Percentiles rank a stretch among this genome's conserved stretches.
These are phyloP conservation scores for Tulasnella sp. DNA, from an alignment of 768 basidiomycete species.

Conservation along the genomic window DNA sequence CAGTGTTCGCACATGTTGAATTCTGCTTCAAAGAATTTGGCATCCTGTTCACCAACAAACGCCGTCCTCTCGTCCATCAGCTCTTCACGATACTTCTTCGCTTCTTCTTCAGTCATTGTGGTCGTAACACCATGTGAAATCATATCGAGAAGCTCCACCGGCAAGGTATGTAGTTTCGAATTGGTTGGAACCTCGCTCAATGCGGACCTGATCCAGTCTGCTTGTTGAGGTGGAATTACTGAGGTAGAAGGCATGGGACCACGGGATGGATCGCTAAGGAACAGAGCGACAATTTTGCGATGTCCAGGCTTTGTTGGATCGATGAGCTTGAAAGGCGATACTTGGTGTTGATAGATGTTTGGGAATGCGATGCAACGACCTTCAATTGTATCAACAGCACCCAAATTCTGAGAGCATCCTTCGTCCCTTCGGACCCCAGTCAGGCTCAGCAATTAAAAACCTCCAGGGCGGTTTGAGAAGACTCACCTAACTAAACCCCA, in stretches of 20 bases:
- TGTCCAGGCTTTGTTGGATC: slow-evolving; percentile 34
- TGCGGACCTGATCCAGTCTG: not conserved
- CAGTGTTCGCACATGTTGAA: slow-evolving; percentile 6
- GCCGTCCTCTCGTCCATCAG: slow-evolving; percentile 8
- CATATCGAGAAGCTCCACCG: slow-evolving; percentile 6
- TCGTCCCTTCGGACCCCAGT: too few species aligned
- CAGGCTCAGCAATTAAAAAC: too few species aligned
- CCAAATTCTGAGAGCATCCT: slow-evolving; percentile 39
- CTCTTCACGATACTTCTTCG: slow-evolving; percentile 1
- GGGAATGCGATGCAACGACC: slow-evolving; percentile 39
- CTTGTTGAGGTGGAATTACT: slow-evolving; percentile 7
- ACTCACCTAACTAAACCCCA: slow-evolving; percentile 34
- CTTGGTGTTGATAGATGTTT: slow-evolving; percentile 42
- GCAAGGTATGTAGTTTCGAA: not conserved
- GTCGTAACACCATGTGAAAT: not conserved
- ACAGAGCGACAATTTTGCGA: slow-evolving; percentile 33
- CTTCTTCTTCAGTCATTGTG: slow-evolving; percentile 5
- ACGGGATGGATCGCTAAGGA: slow-evolving; percentile 40
- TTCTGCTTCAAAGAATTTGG: not conserved
- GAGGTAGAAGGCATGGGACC: slow-evolving; percentile 3
- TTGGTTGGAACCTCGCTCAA: not conserved
- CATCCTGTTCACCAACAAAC: too few species aligned
- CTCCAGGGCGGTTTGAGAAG: too few species aligned
- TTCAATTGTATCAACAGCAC: slow-evolving; percentile 26
- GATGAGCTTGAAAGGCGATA: slow-evolving; percentile 30